These are phyloP conservation scores for Sugiyamaella marilandica DNA, from an alignment of 805 yeast species.

Conservation along the genomic window DNA sequence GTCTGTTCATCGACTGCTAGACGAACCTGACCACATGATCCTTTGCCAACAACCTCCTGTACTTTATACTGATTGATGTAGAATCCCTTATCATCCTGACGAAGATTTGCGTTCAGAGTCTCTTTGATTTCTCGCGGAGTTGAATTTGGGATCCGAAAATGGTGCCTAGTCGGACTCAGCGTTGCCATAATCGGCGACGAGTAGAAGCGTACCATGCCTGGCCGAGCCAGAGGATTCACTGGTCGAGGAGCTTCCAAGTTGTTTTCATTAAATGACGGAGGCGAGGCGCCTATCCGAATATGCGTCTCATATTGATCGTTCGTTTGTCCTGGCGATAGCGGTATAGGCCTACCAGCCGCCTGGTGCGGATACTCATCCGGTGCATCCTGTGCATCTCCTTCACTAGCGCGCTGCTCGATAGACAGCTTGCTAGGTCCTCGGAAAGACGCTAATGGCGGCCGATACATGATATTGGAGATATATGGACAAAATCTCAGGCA, in stretches of 20 bases:
- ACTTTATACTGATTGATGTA: constrained; percentile 52
- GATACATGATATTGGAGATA: neutral
- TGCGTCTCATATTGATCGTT: neutral
- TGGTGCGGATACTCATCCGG: neutral
- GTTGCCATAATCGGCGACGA: constrained; percentile 30
- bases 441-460: neutral
- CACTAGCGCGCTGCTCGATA: neutral
- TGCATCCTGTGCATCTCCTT: neutral
- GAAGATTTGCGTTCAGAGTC: constrained; percentile 28
- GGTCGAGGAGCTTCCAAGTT: neutral
- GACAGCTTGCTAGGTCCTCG: constrained; percentile 5
- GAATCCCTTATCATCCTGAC: constrained; percentile 29
- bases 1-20: constrained; percentile 70
- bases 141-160: constrained; percentile 31
- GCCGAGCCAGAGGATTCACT: constrained; percentile 19
- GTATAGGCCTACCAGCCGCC: neutral
- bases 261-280: neutral
- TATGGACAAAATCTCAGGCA: too few relatives aligned
- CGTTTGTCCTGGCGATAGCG: neutral
- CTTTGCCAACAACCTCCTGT: constrained; percentile 75
- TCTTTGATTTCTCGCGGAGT: constrained; percentile 33
- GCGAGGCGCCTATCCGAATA: neutral
- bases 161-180: constrained; percentile 33
- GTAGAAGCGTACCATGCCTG: constrained; percentile 31
- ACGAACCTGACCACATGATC: constrained; percentile 86